Evolutionary conservation across 305 asterid genomes (phyloP).

Genomic region (Rubia peregrina): DNA sequence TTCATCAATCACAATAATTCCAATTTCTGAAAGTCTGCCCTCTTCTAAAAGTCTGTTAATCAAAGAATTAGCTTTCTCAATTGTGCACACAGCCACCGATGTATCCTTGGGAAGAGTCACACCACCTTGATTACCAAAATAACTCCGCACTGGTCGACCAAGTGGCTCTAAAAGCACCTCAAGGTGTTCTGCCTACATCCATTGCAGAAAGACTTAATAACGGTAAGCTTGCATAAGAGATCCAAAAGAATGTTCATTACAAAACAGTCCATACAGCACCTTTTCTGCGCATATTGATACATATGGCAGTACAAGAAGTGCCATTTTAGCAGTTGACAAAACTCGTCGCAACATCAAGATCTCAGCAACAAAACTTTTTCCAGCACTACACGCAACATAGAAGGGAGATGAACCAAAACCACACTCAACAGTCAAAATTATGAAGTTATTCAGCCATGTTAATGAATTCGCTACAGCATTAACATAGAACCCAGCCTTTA

Average conservation of each 20-base stretch:
- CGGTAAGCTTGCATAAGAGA: slow-evolving; percentile 17
- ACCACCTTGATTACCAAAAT: slow-evolving; percentile 98
- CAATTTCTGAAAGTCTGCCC: slow-evolving; percentile 93
- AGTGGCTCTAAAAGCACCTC: slow-evolving; percentile 87
- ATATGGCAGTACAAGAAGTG: slow-evolving; percentile 95
- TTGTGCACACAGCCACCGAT: slow-evolving; percentile 92
- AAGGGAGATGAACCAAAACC: slow-evolving; percentile 17
- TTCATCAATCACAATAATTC: slow-evolving; percentile 97
- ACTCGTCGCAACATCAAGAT: slow-evolving; percentile 90
- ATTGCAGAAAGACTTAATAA: slow-evolving; percentile 18
- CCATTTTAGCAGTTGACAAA: slow-evolving; percentile 75
- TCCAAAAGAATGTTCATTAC: slow-evolving; percentile 18
- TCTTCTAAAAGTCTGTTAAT: slow-evolving; percentile 85
- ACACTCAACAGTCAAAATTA: slow-evolving; percentile 12
- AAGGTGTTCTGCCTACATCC: slow-evolving; percentile 85
- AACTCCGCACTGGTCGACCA: slow-evolving; percentile 83
- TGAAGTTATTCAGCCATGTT: background rate
- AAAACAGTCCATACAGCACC: slow-evolving; percentile 36
- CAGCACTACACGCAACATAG: slow-evolving; percentile 60
- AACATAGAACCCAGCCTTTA: background rate
- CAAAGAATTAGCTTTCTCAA: slow-evolving; percentile 97
- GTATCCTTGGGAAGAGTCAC: slow-evolving; percentile 94
- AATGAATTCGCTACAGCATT: background rate
- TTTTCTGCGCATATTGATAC: slow-evolving; percentile 96
- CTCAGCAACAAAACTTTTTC: slow-evolving; percentile 99